Evolutionary conservation across 352 stramenopile genomes (phyloP).

Genomic region (Phytophthora cajani): DNA sequence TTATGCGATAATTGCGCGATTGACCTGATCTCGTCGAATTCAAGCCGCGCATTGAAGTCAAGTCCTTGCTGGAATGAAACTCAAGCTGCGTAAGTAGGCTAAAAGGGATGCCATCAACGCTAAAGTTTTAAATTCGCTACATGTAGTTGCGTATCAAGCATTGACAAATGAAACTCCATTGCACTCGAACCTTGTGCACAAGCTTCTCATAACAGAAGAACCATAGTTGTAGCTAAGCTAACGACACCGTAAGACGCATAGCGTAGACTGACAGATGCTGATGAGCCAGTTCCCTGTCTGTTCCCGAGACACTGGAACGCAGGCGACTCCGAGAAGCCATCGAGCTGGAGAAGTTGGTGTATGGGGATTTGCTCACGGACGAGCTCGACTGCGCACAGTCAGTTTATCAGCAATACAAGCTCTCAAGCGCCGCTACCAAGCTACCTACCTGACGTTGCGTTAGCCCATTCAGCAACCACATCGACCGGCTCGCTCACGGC

Average conservation of each 20-base stretch:
- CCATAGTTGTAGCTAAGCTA: constrained; percentile 7
- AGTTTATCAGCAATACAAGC: not conserved
- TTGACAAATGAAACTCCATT: not conserved
- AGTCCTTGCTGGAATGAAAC: too few species aligned
- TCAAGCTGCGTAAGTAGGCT: too few species aligned
- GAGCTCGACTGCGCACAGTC: constrained; percentile 50
- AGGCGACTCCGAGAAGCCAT: constrained; percentile 15
- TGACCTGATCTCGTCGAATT: not conserved
- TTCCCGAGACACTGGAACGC: not conserved
- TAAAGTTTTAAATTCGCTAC: too few species aligned
- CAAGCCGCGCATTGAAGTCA: too few species aligned
- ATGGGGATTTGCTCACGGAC: constrained; percentile 48
- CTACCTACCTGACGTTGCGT: constrained; percentile 33
- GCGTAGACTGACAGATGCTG: constrained; percentile 10
- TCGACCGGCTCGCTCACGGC: constrained; percentile 50
- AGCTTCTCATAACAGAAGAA: constrained; percentile 1
- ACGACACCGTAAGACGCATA: constrained; percentile 1
- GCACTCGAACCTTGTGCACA: not conserved
- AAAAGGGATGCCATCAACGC: too few species aligned
- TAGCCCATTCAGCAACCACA: constrained; percentile 36
- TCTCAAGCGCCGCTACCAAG: not conserved
- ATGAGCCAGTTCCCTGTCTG: constrained; percentile 11
- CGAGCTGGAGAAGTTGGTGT: constrained; percentile 39
- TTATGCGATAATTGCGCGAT: constrained; percentile 4
- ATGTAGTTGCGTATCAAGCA: not conserved